phyloP scores from a whole-genome alignment of 805 yeast species.

The Ogataea nakhonphanomensis region DNA sequence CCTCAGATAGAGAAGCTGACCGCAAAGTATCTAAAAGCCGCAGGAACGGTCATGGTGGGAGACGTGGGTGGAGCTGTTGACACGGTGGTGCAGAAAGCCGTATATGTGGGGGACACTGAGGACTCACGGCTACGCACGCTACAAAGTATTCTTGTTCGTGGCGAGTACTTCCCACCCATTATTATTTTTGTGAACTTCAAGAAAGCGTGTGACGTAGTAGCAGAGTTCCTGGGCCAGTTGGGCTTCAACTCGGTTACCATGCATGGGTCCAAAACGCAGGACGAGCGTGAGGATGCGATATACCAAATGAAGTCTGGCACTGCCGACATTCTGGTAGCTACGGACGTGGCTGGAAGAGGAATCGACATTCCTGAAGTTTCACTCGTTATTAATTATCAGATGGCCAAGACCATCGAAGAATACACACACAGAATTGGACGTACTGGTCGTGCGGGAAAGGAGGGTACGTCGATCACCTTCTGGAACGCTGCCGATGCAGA shows the following conservation, averaged over 20 bases:
- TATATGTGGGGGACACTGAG: constrained; percentile 43
- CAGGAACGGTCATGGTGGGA: constrained; percentile 68
- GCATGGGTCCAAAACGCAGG: constrained; percentile 88
- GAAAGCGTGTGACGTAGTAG: constrained; percentile 65
- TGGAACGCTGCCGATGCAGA: constrained; percentile 55
- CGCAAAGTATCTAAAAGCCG: constrained; percentile 53
- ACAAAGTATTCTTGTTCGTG: constrained; percentile 32
- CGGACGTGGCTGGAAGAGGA: constrained; percentile 96
- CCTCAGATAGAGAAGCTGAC: constrained; percentile 66
- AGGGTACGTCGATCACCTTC: constrained; percentile 75
- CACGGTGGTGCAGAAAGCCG: constrained; percentile 67
- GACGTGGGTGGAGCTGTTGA: constrained; percentile 62
- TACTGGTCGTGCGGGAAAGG: constrained; percentile 91
- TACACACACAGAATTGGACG: constrained; percentile 93
- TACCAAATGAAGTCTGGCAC: constrained; percentile 51
- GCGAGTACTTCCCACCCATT: constrained; percentile 48
- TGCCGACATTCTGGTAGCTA: constrained; percentile 72
- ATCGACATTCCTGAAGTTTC: constrained; percentile 87
- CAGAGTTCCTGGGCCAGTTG: constrained; percentile 43
- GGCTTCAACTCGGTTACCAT: constrained; percentile 56
- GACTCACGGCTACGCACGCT: constrained; percentile 44
- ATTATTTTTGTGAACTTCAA: constrained; percentile 82
- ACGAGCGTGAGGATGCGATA: constrained; percentile 77
- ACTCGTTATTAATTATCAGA: constrained; percentile 80
- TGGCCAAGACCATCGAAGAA: constrained; percentile 74